These are phyloP conservation scores for Coemansia sp. DNA, from an alignment of 192 early-diverging fungal genomes.

Conservation along the genomic window DNA sequence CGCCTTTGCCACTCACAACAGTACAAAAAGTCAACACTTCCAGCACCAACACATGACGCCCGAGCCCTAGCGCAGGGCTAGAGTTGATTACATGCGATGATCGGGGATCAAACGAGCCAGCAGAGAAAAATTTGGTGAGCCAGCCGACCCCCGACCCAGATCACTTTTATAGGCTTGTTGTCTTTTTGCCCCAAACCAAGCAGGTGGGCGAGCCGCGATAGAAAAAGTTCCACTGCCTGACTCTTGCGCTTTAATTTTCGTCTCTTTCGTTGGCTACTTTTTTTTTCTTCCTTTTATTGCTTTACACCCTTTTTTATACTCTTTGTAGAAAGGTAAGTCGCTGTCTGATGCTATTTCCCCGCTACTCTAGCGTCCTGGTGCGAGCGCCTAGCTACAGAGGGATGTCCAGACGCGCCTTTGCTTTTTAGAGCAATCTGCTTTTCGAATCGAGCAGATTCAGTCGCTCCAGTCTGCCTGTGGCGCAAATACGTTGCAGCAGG, in stretches of 20 bases:
- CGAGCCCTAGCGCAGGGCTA: neutral
- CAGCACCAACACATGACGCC: neutral
- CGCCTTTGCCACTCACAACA: neutral
- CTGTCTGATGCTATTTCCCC: neutral
- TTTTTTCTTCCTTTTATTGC: conserved; percentile 15
- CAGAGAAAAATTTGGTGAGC: conserved; percentile 13
- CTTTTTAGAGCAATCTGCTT: conserved; percentile 11
- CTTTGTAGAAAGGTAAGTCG: conserved; percentile 21
- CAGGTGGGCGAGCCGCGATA: neutral
- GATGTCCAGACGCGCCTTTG: neutral
- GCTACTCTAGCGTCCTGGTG: neutral
- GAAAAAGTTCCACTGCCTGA: neutral
- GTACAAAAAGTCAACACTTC: neutral
- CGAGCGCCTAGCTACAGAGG: neutral
- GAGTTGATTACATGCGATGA: conserved; percentile 5
- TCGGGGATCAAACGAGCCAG: conserved; percentile 8
- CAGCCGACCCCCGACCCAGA: conserved; percentile 5
- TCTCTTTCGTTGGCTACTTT: conserved; percentile 7
- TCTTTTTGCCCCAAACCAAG: conserved; percentile 7
- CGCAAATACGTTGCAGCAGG: neutral
- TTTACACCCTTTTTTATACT: conserved; percentile 12
- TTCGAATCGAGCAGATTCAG: neutral
- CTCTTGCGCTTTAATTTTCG: conserved; percentile 3
- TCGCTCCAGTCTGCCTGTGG: neutral
- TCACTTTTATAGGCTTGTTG: conserved; percentile 7